Conservation (phyloP, 202 grass and related monocot genomes). For the Elaeis oleifera region DNA sequence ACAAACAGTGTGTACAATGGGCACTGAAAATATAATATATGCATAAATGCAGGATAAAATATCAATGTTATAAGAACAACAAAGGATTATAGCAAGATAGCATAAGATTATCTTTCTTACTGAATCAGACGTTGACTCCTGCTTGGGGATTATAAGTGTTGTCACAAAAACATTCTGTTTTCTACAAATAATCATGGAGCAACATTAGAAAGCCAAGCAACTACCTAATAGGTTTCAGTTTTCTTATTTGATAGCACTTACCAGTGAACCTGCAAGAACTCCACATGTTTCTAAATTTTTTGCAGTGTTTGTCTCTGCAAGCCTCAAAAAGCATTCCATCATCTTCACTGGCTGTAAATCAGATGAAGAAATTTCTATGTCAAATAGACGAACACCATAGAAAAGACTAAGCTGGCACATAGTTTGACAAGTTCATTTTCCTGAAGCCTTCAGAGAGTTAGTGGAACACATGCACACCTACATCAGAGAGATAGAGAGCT, state of each 20-base stretch:
- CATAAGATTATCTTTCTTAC: constrained; percentile 45
- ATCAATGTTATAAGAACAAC: neutral
- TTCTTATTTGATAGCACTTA: constrained; percentile 29
- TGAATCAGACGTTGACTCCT: constrained; percentile 93
- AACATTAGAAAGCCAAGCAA: constrained; percentile 31
- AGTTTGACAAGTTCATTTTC: no score
- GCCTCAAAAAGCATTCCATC: constrained; percentile 95
- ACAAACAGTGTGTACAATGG: no score
- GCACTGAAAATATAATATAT: no score
- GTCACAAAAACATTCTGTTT: constrained; percentile 90
- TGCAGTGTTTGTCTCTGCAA: constrained; percentile 81
- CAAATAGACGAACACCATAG: constrained; percentile 28
- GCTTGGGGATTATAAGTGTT: constrained; percentile 94
- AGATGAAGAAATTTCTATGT: constrained; percentile 12
- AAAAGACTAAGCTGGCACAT: neutral
- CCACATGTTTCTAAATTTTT: constrained; percentile 97
- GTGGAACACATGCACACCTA: no score
- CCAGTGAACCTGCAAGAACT: constrained; percentile 94
- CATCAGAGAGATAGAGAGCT: constrained; percentile 19
- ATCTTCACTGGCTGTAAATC: constrained; percentile 77
- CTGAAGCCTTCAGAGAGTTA: no score
- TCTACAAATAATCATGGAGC: constrained; percentile 54
- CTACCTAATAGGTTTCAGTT: constrained; percentile 8
- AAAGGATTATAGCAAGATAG: constrained; percentile 6
- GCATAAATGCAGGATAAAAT: no score